Evolutionary conservation across 768 basidiomycete genomes (phyloP).

Genomic region (Boletus rubescentipes): DNA sequence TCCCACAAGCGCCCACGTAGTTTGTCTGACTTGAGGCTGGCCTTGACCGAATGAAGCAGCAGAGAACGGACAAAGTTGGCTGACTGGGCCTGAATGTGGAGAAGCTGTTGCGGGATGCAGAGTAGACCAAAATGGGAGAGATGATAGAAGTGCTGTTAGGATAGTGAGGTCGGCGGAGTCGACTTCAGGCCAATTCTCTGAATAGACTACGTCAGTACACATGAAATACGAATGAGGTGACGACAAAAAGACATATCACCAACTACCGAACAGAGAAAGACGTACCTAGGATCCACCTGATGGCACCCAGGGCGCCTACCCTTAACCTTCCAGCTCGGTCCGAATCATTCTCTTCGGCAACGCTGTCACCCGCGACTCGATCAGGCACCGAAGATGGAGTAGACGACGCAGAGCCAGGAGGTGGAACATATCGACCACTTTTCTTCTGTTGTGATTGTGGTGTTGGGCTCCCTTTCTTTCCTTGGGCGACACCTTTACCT

Average conservation of each 20-base stretch:
- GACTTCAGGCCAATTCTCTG: slow-evolving; percentile 18
- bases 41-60: slow-evolving; percentile 46
- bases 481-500: slow-evolving; percentile 11
- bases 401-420: slow-evolving; percentile 33
- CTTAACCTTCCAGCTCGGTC: slow-evolving; percentile 72
- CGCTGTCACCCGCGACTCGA: slow-evolving; percentile 28
- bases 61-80: slow-evolving; percentile 30
- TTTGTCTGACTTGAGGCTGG: slow-evolving; percentile 72
- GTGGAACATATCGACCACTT: slow-evolving; percentile 32
- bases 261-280: slow-evolving; percentile 13
- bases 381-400: slow-evolving; percentile 20
- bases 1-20: slow-evolving; percentile 63
- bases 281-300: slow-evolving; percentile 64
- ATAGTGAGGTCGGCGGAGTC: background rate
- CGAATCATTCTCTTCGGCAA: slow-evolving; percentile 61
- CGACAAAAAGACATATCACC: background rate
- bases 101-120: slow-evolving; percentile 50
- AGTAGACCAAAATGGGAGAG: slow-evolving; percentile 57
- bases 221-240: background rate
- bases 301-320: slow-evolving; percentile 62
- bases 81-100: slow-evolving; percentile 27
- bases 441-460: slow-evolving; percentile 31
- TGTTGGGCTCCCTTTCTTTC: slow-evolving; percentile 18
- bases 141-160: slow-evolving; percentile 16
- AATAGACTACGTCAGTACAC: background rate